Conservation (phyloP, 306 rosid species). For the Inga laurina region DNA sequence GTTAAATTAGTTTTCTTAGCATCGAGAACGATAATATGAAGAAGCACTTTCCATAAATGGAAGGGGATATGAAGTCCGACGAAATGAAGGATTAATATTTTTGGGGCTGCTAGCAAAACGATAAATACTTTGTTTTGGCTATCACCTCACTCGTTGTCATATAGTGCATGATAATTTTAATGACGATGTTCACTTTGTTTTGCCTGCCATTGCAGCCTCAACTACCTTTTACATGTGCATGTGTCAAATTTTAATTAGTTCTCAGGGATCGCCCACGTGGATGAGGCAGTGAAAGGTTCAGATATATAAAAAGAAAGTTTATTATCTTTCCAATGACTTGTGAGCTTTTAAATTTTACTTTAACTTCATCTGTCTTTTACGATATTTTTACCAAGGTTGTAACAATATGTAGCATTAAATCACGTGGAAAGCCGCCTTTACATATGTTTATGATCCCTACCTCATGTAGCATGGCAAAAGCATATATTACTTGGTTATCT, state of each 20-base stretch:
- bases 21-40: not conserved
- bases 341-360: not conserved
- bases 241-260: not conserved
- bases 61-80: not conserved
- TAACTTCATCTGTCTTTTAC: not conserved
- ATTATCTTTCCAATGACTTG: not conserved
- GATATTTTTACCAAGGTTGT: not conserved
- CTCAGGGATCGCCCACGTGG: not conserved
- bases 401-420: not conserved
- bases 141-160: not conserved
- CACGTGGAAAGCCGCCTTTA: slow-evolving; percentile 24
- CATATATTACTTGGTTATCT: not conserved
- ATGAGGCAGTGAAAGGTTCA: not conserved
- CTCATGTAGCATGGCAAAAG: slow-evolving; percentile 4
- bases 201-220: not conserved
- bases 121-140: not conserved
- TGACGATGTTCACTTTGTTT: not conserved
- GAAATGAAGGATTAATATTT: not conserved
- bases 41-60: not conserved
- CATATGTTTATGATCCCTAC: slow-evolving; percentile 13
- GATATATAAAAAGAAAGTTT: not conserved
- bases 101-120: not conserved
- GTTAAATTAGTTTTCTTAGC: not conserved
- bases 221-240: not conserved
- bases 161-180: not conserved